Percentiles rank a stretch among this genome's conserved stretches.
phyloP scores from a whole-genome alignment of 805 yeast species.

The Lipomyces lipofer region DNA sequence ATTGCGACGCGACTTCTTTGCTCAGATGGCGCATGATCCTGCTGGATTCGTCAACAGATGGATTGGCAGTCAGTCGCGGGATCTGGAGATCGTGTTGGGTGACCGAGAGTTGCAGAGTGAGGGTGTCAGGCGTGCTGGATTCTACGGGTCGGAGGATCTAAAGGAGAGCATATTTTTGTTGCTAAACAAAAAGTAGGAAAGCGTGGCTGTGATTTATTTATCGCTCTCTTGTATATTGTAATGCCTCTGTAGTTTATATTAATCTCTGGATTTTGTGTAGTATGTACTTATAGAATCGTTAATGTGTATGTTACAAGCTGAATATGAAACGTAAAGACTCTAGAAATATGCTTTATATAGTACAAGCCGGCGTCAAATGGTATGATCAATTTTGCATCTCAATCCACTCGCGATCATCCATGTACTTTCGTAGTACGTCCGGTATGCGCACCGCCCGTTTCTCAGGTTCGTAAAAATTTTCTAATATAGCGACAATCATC shows the following conservation, averaged over 20 bases:
- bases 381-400: conserved; percentile 12
- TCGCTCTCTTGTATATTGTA: no score
- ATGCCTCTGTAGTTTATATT: no score
- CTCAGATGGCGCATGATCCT: conserved; percentile 73
- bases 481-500: conserved; percentile 83
- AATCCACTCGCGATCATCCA: conserved; percentile 61
- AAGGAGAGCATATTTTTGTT: conserved; percentile 68
- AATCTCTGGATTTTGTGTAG: background rate
- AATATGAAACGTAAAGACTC: no score
- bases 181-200: conserved; percentile 15
- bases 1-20: conserved; percentile 76
- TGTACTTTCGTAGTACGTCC: conserved; percentile 61
- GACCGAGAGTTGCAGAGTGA: conserved; percentile 92
- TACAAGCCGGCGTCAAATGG: background rate
- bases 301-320: background rate
- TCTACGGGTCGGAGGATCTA: conserved; percentile 71
- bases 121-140: conserved; percentile 77
- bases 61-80: conserved; percentile 77
- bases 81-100: conserved; percentile 80
- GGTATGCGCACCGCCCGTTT: conserved; percentile 64
- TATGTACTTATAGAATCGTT: background rate
- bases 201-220: no score
- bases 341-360: background rate
- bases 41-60: conserved; percentile 70
- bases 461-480: conserved; percentile 69